Percentiles rank a stretch among this genome's conserved stretches.
Conservation (phyloP, 1,284 basidiomycete species). For the Papiliotrema nemorosa region DNA sequence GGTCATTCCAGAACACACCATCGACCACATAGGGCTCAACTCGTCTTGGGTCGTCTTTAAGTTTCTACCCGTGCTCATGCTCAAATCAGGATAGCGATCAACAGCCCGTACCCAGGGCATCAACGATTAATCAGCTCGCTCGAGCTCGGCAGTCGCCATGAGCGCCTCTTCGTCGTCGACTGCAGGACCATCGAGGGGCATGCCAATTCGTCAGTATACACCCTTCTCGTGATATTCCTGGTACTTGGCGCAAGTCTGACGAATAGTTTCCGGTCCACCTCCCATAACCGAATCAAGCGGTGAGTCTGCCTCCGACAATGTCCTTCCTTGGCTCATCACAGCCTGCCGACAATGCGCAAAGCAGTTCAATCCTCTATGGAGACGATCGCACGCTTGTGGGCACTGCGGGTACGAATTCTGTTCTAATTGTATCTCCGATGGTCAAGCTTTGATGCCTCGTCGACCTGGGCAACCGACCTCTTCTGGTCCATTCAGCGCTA, state of each 20-base stretch:
- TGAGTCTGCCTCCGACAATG: constrained; percentile 18
- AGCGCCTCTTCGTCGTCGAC: neutral
- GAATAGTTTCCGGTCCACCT: constrained; percentile 47
- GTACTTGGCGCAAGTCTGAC: neutral
- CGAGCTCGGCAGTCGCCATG: neutral
- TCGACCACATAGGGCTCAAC: no score
- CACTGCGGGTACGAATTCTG: constrained; percentile 50
- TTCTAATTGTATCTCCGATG: constrained; percentile 39
- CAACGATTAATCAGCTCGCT: neutral
- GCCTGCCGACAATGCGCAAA: constrained; percentile 45
- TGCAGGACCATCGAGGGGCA: neutral
- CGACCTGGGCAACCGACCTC: constrained; percentile 10
- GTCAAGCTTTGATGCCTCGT: constrained; percentile 48
- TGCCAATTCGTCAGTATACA: neutral
- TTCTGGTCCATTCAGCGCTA: constrained; percentile 15
- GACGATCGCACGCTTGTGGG: constrained; percentile 40
- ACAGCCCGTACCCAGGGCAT: no score
- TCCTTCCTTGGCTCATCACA: constrained; percentile 7
- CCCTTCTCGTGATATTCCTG: constrained; percentile 12
- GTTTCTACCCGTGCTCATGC: no score
- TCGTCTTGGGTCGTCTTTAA: no score
- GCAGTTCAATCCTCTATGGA: constrained; percentile 44
- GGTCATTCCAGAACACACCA: no score
- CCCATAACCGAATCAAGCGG: constrained; percentile 41
- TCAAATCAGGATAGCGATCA: no score